Evolutionary conservation across 805 yeast species (phyloP).

Genomic region (Ogataea allantospora): DNA sequence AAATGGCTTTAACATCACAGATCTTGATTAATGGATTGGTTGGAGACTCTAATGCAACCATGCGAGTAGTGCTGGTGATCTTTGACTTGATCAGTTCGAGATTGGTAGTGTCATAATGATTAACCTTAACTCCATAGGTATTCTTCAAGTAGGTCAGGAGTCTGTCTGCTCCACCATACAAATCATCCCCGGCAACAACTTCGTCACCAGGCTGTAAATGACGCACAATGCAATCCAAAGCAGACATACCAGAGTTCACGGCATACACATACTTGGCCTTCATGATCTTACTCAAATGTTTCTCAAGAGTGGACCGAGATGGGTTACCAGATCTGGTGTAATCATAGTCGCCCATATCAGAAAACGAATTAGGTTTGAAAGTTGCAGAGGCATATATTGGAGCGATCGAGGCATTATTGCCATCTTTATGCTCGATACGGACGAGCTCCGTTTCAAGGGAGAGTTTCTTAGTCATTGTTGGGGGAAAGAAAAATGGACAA

Average conservation of each 20-base stretch:
- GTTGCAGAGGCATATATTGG: conserved; percentile 96
- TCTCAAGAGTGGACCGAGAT: conserved; percentile 76
- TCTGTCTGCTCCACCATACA: conserved; percentile 92
- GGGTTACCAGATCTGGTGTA: conserved; percentile 95
- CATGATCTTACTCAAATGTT: conserved; percentile 76
- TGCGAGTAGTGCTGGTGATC: conserved; percentile 56
- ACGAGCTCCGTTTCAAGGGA: conserved; percentile 71
- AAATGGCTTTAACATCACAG: conserved; percentile 69
- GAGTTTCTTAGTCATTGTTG: conserved; percentile 34
- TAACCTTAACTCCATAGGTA: conserved; percentile 62
- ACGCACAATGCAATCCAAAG: conserved; percentile 80
- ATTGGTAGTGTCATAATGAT: conserved; percentile 81
- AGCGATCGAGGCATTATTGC: conserved; percentile 75
- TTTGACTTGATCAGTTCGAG: conserved; percentile 56
- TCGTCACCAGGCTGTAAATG: conserved; percentile 80
- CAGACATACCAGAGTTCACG: conserved; percentile 91
- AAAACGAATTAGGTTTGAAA: conserved; percentile 73
- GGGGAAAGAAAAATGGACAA: background rate
- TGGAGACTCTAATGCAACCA: conserved; percentile 87
- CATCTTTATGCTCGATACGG: conserved; percentile 59
- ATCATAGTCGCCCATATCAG: conserved; percentile 78
- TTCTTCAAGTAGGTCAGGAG: conserved; percentile 68
- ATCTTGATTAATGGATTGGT: conserved; percentile 92
- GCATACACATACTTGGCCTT: conserved; percentile 75
- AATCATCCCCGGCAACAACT: conserved; percentile 90